Conservation (phyloP, 495 filamentous ascomycete species). For the Aspergillus cavernicola region DNA sequence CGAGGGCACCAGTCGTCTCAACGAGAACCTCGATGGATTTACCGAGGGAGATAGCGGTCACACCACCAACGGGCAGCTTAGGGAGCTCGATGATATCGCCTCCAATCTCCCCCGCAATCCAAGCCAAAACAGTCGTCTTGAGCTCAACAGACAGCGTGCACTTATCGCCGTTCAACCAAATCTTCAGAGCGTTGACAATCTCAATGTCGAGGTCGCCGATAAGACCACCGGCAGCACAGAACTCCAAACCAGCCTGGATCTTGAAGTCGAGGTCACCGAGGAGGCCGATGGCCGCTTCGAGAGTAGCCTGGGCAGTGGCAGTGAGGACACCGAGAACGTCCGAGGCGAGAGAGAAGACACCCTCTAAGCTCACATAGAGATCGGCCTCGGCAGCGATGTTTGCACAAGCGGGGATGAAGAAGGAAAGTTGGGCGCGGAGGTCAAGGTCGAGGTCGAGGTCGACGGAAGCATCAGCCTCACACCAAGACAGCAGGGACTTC, state of each 20-base stretch:
- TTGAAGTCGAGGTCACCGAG: slow-evolving; percentile 23
- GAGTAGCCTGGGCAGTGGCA: slow-evolving; percentile 28
- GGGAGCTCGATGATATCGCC: slow-evolving; percentile 30
- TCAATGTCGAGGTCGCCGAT: slow-evolving; percentile 31
- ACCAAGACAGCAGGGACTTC: slow-evolving; percentile 30
- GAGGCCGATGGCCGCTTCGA: slow-evolving; percentile 29
- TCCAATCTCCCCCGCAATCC: slow-evolving; percentile 31
- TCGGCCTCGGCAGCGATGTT: slow-evolving; percentile 37
- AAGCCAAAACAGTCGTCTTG: slow-evolving; percentile 32
- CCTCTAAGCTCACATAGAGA: slow-evolving; percentile 38
- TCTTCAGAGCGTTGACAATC: slow-evolving; percentile 31
- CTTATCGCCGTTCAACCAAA: slow-evolving; percentile 28
- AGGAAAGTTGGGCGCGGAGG: slow-evolving; percentile 28
- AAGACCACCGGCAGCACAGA: slow-evolving; percentile 39
- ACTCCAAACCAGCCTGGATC: slow-evolving; percentile 33
- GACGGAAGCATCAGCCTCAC: slow-evolving; percentile 21
- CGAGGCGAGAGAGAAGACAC: slow-evolving; percentile 33
- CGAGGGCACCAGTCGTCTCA: slow-evolving; percentile 28
- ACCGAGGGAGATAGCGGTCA: slow-evolving; percentile 36
- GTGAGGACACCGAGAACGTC: slow-evolving; percentile 32
- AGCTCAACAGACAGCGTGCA: slow-evolving; percentile 31
- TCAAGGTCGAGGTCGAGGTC: slow-evolving; percentile 22
- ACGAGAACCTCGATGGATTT: slow-evolving; percentile 32
- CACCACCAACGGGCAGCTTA: slow-evolving; percentile 26
- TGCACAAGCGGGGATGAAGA: slow-evolving; percentile 37